A percentile compares a stretch with the other conserved stretches of the same genome.
Conservation (phyloP, 2,329 filamentous ascomycete species). For the Trichoderma sp. region DNA sequence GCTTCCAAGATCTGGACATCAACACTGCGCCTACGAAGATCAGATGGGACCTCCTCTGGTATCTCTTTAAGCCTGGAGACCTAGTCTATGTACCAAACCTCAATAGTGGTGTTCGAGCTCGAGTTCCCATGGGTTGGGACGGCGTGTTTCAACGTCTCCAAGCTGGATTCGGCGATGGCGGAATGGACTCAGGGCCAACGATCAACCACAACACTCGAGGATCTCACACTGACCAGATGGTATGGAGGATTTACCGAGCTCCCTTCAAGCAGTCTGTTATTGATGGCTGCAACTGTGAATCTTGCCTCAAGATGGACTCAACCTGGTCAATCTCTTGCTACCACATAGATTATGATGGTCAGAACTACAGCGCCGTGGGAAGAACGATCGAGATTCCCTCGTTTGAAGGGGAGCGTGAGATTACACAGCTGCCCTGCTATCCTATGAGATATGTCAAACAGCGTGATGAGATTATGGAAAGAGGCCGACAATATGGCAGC, state of each 20-base stretch:
- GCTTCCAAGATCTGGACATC: slow-evolving; percentile 1
- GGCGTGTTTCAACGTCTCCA: slow-evolving; percentile 10
- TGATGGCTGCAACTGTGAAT: slow-evolving; percentile 13
- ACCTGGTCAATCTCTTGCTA: slow-evolving; percentile 17
- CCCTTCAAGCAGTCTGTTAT: background rate
- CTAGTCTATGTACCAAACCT: slow-evolving; percentile 13
- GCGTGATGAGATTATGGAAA: slow-evolving; percentile 23
- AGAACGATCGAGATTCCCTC: slow-evolving; percentile 1
- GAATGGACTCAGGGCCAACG: background rate
- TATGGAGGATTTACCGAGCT: slow-evolving; percentile 18
- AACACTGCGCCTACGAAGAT: background rate
- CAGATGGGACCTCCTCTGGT: slow-evolving; percentile 23
- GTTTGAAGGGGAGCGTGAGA: slow-evolving; percentile 24
- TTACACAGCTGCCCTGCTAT: slow-evolving; percentile 20
- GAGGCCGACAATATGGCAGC: background rate
- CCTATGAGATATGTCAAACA: slow-evolving; percentile 23
- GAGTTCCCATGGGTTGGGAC: slow-evolving; percentile 14
- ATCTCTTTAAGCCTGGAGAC: slow-evolving; percentile 22
- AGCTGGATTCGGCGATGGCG: background rate
- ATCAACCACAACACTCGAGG: slow-evolving; percentile 2
- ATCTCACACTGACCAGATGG: slow-evolving; percentile 19
- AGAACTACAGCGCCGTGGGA: slow-evolving; percentile 1
- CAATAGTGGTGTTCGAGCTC: slow-evolving; percentile 14
- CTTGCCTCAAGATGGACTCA: slow-evolving; percentile 8
- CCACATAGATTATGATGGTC: slow-evolving; percentile 28